Base-by-base conservation (phyloP, 345 rosid species). In the Arabidopsis suecica region DNA sequence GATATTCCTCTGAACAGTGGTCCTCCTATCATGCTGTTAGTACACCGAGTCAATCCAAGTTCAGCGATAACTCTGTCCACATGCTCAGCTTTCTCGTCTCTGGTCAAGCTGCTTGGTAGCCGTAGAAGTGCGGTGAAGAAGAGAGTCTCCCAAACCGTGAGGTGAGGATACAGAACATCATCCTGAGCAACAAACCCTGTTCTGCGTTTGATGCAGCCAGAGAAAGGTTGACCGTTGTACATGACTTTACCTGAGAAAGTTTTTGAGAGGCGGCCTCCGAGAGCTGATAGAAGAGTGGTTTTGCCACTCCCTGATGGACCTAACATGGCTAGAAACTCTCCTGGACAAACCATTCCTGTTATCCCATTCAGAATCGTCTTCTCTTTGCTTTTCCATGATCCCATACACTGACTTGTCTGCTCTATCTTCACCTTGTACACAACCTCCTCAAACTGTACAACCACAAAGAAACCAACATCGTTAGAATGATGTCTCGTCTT, bases 281-380 rank as follows among this genome's bases (percentile, higher is more conserved):
- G 93, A 42, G 99, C 99, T 4, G 96, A 92, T 4, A 95, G 91
- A 65, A 95, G 99, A 62, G 97, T 95, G 68, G 99, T 95, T 85
- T 95, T 95, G 63, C 99, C 99, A 73, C 99, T 95, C 5, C 99
- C 99, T 0, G 99, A 95, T 40, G 99, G 99, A 7, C 99, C 99
- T 33, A 95, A 80, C 97, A 95, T 92, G 13, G 99, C 99, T 25
- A 95, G 84, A 69, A 95, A 82, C 84, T 95, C 97, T 47, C 97
- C 99, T 3, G 99, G 97, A 51, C 83, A 81, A 69, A 95, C 93
- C 82, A 89, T 81, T 4, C 97, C 97, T 1, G 96, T 85, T 69
- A 95, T 84, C 7, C 96, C 97, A 33, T 88, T 88, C 54, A 95
- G 75, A 54, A 95, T 92, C 36, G 85, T 90, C 84, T 95, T 92